phyloP scores from a whole-genome alignment of 768 basidiomycete species.

The Wakefieldia striispora region DNA sequence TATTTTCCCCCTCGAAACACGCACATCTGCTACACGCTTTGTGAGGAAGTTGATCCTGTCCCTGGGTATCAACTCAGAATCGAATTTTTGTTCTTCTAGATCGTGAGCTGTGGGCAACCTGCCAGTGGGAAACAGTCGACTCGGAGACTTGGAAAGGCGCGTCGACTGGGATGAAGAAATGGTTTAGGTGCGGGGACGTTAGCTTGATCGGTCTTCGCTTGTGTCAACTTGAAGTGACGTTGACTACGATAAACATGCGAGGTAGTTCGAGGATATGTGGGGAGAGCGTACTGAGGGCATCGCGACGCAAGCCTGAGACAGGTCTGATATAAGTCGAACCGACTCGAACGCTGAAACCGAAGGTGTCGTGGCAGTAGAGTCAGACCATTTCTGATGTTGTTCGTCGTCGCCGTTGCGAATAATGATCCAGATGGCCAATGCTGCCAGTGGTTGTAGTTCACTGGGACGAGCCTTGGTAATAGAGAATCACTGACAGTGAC shows the following conservation, averaged over 20 bases:
- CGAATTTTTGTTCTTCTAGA: conserved; percentile 57
- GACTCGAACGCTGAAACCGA: neutral
- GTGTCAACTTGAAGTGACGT: neutral
- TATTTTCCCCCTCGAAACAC: conserved; percentile 5
- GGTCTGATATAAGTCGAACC: neutral
- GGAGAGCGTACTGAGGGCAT: neutral
- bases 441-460: too few relatives aligned
- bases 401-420: neutral
- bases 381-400: too few relatives aligned
- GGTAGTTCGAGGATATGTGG: neutral
- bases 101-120: conserved; percentile 51
- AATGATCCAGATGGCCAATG: too few relatives aligned
- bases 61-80: conserved; percentile 53
- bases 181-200: neutral
- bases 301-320: too few relatives aligned
- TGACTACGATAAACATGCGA: neutral
- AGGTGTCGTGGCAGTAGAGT: neutral
- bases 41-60: conserved; percentile 59
- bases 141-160: conserved; percentile 37
- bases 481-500: too few relatives aligned
- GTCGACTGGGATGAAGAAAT: conserved; percentile 23
- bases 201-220: neutral
- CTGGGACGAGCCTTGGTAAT: too few relatives aligned
- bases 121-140: conserved; percentile 46
- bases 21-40: conserved; percentile 71